Evolutionary conservation across 441 rosid genomes (phyloP).

Genomic region (Corymbia calophylla): DNA sequence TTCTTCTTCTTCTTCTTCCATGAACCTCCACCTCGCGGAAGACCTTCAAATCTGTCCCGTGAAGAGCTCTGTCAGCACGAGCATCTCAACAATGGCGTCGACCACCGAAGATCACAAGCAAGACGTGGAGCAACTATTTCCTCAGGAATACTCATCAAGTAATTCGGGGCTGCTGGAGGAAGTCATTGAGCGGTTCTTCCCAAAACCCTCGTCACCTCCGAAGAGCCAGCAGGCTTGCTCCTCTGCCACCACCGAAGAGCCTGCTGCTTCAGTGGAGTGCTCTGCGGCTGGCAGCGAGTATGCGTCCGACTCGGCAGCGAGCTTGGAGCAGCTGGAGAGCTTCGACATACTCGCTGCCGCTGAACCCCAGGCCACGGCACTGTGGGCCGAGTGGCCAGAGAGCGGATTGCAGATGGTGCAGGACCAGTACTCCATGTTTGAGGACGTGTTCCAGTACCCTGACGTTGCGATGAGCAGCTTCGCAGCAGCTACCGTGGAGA

Average conservation of each 20-base stretch:
- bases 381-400: neutral
- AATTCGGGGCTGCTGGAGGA: conserved; percentile 76
- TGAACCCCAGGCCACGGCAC: neutral
- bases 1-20: conserved; percentile 6
- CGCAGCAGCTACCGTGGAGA: conserved; percentile 30
- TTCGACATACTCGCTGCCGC: neutral
- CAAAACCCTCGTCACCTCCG: conserved; percentile 16
- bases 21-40: neutral
- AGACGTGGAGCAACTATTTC: conserved; percentile 30
- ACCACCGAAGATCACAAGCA: neutral
- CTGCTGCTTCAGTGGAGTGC: neutral
- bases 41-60: neutral
- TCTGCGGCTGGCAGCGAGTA: conserved; percentile 11
- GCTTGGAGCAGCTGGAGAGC: neutral
- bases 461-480: conserved; percentile 16
- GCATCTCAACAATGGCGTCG: neutral
- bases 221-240: neutral
- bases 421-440: conserved; percentile 7
- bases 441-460: conserved; percentile 28
- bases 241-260: conserved; percentile 6
- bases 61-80: neutral
- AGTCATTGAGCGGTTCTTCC: conserved; percentile 60
- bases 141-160: conserved; percentile 32
- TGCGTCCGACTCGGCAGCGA: neutral
- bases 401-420: neutral